A percentile compares a stretch with the other conserved stretches of the same genome.
Conservation (phyloP, 2,329 filamentous ascomycete species). For the Trichoderma koningiopsis region DNA sequence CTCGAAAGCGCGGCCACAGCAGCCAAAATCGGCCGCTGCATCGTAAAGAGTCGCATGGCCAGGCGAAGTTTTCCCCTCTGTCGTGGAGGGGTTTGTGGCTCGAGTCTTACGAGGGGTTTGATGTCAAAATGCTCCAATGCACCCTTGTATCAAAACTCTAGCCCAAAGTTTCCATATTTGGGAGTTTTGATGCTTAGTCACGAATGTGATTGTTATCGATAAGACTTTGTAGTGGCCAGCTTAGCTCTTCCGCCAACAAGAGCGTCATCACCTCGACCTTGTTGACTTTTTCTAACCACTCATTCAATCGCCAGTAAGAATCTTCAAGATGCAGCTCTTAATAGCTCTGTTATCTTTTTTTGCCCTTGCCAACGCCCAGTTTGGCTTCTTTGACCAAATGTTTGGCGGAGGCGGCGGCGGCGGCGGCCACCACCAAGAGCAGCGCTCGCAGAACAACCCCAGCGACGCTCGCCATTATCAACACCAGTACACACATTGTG, state of each 20-base stretch:
- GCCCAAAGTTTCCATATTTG: constrained; percentile 13
- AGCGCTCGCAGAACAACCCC: constrained; percentile 74
- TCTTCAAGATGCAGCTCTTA: constrained; percentile 37
- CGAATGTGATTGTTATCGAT: constrained; percentile 28
- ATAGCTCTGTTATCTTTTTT: constrained; percentile 61
- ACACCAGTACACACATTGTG: constrained; percentile 68
- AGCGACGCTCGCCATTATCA: constrained; percentile 84
- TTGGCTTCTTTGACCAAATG: constrained; percentile 97
- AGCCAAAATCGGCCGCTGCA: constrained; percentile 49
- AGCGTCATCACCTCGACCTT: constrained; percentile 6
- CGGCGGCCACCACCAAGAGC: constrained; percentile 55
- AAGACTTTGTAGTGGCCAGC: constrained; percentile 29
- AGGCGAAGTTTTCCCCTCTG: constrained; percentile 19
- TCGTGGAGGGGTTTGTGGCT: background rate
- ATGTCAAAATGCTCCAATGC: constrained; percentile 21
- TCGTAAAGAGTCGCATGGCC: constrained; percentile 50
- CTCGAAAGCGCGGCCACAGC: constrained; percentile 39
- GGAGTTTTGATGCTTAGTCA: constrained; percentile 27
- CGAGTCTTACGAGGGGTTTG: constrained; percentile 18
- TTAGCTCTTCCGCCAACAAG: constrained; percentile 6
- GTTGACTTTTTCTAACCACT: background rate
- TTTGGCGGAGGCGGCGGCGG: constrained; percentile 60
- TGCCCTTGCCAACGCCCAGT: constrained; percentile 71
- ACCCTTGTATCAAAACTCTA: background rate
- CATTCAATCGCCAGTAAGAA: background rate